phyloP scores from a whole-genome alignment of 2,329 filamentous ascomycete genomes.

The Ceratocystis eucalypticola region DNA sequence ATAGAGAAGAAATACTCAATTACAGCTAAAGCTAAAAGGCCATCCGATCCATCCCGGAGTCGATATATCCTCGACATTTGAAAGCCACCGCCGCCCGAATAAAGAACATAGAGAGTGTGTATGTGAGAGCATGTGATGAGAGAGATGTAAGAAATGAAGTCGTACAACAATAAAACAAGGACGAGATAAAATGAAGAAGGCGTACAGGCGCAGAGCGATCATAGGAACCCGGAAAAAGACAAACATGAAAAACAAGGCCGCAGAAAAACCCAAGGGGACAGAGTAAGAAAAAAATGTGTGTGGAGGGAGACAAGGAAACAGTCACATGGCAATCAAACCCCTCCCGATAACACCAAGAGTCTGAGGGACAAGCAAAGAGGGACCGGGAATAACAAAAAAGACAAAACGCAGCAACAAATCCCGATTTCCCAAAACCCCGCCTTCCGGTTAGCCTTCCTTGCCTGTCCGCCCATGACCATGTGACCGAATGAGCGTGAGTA shows the following conservation, averaged over 20 bases:
- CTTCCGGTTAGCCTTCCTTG: not conserved
- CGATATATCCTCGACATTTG: slow-evolving; percentile 14
- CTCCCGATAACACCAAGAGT: slow-evolving; percentile 1
- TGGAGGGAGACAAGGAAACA: not conserved
- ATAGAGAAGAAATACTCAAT: not conserved
- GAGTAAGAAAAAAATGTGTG: not conserved
- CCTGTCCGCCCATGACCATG: slow-evolving; percentile 10
- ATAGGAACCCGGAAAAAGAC: slow-evolving; percentile 12
- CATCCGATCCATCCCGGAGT: slow-evolving; percentile 6
- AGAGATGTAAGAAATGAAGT: slow-evolving; percentile 10
- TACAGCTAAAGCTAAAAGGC: slow-evolving; percentile 3
- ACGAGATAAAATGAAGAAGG: slow-evolving; percentile 14
- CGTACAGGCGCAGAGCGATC: slow-evolving; percentile 17
- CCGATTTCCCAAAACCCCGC: slow-evolving; percentile 10
- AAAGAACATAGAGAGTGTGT: not conserved
- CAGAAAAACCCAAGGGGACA: slow-evolving; percentile 6
- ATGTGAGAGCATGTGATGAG: not conserved
- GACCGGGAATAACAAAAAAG: slow-evolving; percentile 4
- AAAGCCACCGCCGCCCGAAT: slow-evolving; percentile 14
- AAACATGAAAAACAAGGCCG: slow-evolving; percentile 7
- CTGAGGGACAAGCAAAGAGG: not conserved
- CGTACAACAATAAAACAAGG: slow-evolving; percentile 16
- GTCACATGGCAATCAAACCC: not conserved
- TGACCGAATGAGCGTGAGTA: slow-evolving; percentile 10
- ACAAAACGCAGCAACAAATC: slow-evolving; percentile 7